Evolutionary conservation across 352 stramenopile species (phyloP).

Genomic region (Globisporangium polare): DNA sequence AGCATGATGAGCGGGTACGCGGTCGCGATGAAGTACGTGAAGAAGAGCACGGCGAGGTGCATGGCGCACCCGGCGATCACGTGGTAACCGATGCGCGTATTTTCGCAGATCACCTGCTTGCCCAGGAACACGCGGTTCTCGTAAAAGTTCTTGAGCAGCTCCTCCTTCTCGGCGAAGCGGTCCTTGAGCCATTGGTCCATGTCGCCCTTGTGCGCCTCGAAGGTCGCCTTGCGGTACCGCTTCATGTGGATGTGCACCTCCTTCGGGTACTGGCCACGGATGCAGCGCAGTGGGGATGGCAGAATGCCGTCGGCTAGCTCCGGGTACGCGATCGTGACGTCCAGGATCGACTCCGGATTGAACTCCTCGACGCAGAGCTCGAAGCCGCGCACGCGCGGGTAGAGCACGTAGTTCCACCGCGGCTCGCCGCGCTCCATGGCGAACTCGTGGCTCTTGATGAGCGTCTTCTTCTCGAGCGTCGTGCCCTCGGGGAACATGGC

Average conservation of each 20-base stretch:
- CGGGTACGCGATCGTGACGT: conserved; percentile 74
- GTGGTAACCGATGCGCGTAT: conserved; percentile 23
- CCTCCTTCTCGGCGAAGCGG: conserved; percentile 71
- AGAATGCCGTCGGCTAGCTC: conserved; percentile 64
- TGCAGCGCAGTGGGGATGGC: conserved; percentile 65
- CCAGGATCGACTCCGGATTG: conserved; percentile 61
- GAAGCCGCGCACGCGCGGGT: conserved; percentile 65
- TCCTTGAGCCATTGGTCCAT: conserved; percentile 63
- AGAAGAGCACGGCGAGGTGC: conserved; percentile 36
- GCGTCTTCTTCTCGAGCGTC: conserved; percentile 62
- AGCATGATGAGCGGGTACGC: conserved; percentile 26
- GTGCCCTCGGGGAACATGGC: conserved; percentile 82
- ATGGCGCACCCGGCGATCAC: conserved; percentile 26
- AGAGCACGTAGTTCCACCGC: conserved; percentile 63
- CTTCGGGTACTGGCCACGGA: conserved; percentile 56
- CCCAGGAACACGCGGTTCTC: conserved; percentile 40
- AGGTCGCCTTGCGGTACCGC: conserved; percentile 39
- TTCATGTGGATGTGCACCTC: conserved; percentile 75
- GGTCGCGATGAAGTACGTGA: conserved; percentile 25
- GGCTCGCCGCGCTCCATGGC: conserved; percentile 38
- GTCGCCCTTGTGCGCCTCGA: conserved; percentile 37
- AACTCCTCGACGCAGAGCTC: conserved; percentile 62
- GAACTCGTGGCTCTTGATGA: conserved; percentile 60
- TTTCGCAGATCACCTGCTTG: conserved; percentile 29
- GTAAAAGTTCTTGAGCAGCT: conserved; percentile 66